Evolutionary conservation across 345 rosid species (phyloP), one percentile per base, ranked within the genome.

Genomic region (Capsella bursapastoris): DNA sequence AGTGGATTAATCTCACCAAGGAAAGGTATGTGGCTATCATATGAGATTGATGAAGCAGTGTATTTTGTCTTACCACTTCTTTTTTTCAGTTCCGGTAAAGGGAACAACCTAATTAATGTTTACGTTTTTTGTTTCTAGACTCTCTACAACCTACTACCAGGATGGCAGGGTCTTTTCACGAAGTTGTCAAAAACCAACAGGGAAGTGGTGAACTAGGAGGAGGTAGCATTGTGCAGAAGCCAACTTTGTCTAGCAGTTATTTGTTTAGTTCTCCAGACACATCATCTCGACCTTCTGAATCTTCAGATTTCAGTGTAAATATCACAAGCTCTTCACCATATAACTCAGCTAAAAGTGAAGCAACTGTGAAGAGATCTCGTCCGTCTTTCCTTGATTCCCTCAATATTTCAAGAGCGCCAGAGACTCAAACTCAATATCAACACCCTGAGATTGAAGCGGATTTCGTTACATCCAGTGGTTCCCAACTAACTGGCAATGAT

Each of bases 321-420:
- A 50, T 55, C 50, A 81, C 75, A 71, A 85, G 80, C 83, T 82
- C 87, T 60, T 73, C 75, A 3, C 60, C 87, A 6, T 68, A 50
- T 64, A 8, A 82, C 79, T 51, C 82, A 14, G 81, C 81, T 45
- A 47, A 78, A 71, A 83, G 57, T 82, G 96, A 92, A 71, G 64
- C 87, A 29, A 85, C 44, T 73, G 80, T 82, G 67, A 66, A 85
- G 80, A 90, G 85, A 84, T 82, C 86, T 64, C 90, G 97, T 44
- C 91, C 97, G 32, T 96, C 99, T 53, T 90, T 92, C 79, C 91
- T 92, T 61, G 98, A 92, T 85, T 85, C 96, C 65, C 85, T 96
- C 58, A 87, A 89, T 47, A 79, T 85, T 61, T 43, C 88, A 10
- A 87, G 86, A 81, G 78, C 92, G 71, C 76, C 83, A 8, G 89